phyloP scores from a whole-genome alignment of 2,329 filamentous ascomycete genomes.

The Colletotrichum costaricense region DNA sequence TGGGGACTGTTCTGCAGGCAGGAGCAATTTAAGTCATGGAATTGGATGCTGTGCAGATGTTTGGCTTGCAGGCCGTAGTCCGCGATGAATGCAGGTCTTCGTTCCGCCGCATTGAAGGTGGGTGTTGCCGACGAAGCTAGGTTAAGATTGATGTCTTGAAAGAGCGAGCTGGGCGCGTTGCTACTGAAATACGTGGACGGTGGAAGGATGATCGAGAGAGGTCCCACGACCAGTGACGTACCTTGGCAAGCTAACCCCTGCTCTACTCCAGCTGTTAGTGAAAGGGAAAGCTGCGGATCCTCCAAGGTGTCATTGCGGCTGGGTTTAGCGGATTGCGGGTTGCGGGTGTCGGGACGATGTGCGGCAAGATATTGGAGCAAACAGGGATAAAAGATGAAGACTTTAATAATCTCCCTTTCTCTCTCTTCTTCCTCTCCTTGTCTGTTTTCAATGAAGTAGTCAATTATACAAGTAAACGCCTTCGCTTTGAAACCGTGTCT shows the following conservation, averaged over 20 bases:
- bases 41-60: neutral
- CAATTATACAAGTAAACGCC: neutral
- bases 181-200: neutral
- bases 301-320: constrained; percentile 10
- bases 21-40: constrained; percentile 5
- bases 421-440: neutral
- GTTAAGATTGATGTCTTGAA: constrained; percentile 3
- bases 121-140: neutral
- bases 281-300: constrained; percentile 21
- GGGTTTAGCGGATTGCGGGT: constrained; percentile 12
- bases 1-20: neutral
- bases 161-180: constrained; percentile 5
- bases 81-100: neutral
- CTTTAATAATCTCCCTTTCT: neutral
- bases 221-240: constrained; percentile 28
- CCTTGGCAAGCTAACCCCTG: constrained; percentile 33
- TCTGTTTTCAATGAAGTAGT: neutral
- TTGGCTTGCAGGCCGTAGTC: neutral
- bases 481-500: constrained; percentile 16
- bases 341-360: neutral
- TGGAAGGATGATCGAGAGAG: neutral
- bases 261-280: neutral
- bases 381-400: constrained; percentile 5
- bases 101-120: neutral
- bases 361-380: neutral